Conservation (phyloP, 306 rosid species). For the Psophocarpus tetragonolobus region DNA sequence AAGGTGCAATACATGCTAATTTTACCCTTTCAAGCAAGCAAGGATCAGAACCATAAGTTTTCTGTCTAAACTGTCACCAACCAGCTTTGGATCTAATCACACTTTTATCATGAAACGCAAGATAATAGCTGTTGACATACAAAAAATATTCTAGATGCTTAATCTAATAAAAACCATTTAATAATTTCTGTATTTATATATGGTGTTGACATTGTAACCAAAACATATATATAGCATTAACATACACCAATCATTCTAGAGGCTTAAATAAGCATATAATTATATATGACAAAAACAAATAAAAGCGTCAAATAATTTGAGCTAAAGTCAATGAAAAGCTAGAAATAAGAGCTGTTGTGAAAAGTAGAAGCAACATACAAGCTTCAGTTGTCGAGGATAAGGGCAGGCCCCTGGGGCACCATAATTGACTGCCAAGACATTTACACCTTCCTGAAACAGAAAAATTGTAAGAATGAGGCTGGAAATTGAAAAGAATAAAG, state of each 20-base stretch:
- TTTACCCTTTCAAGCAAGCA: conserved; percentile 18
- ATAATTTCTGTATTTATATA: not conserved
- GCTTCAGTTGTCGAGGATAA: conserved; percentile 76
- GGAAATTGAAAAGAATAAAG: conserved; percentile 6
- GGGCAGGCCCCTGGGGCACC: conserved; percentile 88
- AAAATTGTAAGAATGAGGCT: conserved; percentile 20
- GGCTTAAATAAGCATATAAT: conserved; percentile 7
- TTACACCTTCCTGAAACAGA: conserved; percentile 76
- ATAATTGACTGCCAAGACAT: conserved; percentile 82
- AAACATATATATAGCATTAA: not conserved
- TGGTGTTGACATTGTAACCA: not conserved
- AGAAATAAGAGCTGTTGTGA: conserved; percentile 21
- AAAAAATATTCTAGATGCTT: conserved; percentile 19
- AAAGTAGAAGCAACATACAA: conserved; percentile 50
- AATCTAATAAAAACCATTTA: not conserved
- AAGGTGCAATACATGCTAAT: conserved; percentile 7
- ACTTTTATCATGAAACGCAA: conserved; percentile 18
- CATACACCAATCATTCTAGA: not conserved
- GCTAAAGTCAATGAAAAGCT: conserved; percentile 17
- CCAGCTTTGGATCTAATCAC: conserved; percentile 30
- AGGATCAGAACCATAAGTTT: not conserved
- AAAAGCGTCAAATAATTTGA: conserved; percentile 5
- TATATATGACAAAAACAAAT: not conserved
- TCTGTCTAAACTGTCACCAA: conserved; percentile 23
- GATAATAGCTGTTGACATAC: not conserved